A percentile compares a stretch with the other conserved stretches of the same genome.
phyloP scores from a whole-genome alignment of 202 grass and related monocot species.

The Cymbopogon flexuosus region DNA sequence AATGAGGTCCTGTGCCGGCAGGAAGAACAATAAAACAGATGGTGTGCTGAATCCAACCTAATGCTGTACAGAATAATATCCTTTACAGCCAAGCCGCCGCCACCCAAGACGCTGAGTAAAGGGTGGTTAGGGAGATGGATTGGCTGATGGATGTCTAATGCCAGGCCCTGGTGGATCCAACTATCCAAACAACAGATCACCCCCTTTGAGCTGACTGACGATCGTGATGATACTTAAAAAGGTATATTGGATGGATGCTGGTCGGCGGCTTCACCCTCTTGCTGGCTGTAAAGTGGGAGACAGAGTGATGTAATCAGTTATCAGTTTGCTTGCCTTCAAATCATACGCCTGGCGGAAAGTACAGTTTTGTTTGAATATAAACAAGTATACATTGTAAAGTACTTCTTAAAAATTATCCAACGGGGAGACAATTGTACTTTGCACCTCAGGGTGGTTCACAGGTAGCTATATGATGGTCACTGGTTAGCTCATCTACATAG shows the following conservation, averaged over 20 bases:
- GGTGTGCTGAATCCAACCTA: constrained; percentile 30
- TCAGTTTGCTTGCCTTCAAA: constrained; percentile 27
- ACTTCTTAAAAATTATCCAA: neutral
- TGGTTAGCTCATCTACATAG: constrained; percentile 17
- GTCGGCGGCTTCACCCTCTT: constrained; percentile 33
- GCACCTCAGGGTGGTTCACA: constrained; percentile 27
- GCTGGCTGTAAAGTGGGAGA: constrained; percentile 37
- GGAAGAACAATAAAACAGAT: constrained; percentile 30
- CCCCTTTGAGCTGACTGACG: constrained; percentile 38
- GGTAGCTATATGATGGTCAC: constrained; percentile 22
- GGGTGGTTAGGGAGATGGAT: neutral
- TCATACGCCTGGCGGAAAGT: constrained; percentile 16
- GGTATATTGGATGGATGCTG: constrained; percentile 19
- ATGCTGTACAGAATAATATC: constrained; percentile 48
- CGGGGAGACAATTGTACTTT: constrained; percentile 8
- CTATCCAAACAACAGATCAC: constrained; percentile 44
- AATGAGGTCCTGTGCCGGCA: neutral
- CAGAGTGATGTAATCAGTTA: constrained; percentile 30
- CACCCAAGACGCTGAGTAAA: neutral
- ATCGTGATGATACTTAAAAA: neutral
- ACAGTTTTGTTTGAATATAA: constrained; percentile 3
- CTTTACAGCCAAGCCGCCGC: constrained; percentile 40
- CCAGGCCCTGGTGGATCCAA: constrained; percentile 48
- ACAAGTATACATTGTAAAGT: neutral
- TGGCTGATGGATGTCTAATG: constrained; percentile 30